A percentile compares a stretch with the other conserved stretches of the same genome.
phyloP scores from a whole-genome alignment of 176 grass and related monocot species.

The Cocos nucifera region DNA sequence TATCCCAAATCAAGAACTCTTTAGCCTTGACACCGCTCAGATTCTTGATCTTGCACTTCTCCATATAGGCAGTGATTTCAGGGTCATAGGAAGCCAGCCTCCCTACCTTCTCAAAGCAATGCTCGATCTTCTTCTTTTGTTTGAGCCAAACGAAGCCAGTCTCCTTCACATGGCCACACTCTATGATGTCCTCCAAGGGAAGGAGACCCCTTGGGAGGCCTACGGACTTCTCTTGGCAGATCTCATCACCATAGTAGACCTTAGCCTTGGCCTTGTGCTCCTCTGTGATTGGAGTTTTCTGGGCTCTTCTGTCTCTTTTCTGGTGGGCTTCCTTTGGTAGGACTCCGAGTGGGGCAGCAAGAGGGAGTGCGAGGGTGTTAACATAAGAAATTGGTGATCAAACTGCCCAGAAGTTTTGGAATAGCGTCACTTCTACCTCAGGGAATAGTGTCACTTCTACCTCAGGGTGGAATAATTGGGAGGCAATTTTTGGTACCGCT shows the following conservation, averaged over 20 bases:
- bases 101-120: slow-evolving; percentile 52
- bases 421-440: too few relatives aligned
- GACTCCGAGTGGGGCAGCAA: too few relatives aligned
- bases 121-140: slow-evolving; percentile 50
- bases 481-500: too few relatives aligned
- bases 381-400: too few relatives aligned
- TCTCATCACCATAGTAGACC: slow-evolving; percentile 55
- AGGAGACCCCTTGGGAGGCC: slow-evolving; percentile 52
- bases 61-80: slow-evolving; percentile 58
- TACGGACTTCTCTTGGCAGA: slow-evolving; percentile 52
- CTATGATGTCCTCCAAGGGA: slow-evolving; percentile 48
- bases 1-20: slow-evolving; percentile 77
- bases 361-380: too few relatives aligned
- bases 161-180: slow-evolving; percentile 82
- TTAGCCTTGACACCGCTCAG: slow-evolving; percentile 77
- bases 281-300: slow-evolving; percentile 12
- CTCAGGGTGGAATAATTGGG: too few relatives aligned
- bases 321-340: not conserved
- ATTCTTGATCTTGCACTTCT: slow-evolving; percentile 45
- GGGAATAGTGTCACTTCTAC: too few relatives aligned
- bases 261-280: slow-evolving; percentile 56
- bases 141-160: slow-evolving; percentile 70
- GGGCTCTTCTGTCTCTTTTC: not conserved
- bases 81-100: slow-evolving; percentile 41
- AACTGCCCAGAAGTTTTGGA: too few relatives aligned